phyloP scores from a whole-genome alignment of 495 filamentous ascomycete species.

The Alectoria sarmentosa region DNA sequence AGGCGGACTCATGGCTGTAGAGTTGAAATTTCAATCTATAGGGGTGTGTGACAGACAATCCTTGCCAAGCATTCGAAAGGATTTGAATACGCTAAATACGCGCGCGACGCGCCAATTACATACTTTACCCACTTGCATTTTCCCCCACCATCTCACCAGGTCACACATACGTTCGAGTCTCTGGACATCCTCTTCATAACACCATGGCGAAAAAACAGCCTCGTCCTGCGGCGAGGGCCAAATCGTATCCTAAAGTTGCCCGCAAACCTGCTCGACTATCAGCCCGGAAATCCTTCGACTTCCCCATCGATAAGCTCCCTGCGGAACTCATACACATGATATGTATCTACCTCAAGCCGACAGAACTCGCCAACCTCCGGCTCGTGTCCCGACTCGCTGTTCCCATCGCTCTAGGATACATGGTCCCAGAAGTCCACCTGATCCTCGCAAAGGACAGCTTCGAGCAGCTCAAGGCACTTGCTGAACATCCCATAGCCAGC shows the following conservation, averaged over 20 bases:
- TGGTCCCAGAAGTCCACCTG: conserved; percentile 3
- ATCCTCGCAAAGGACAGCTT: conserved; percentile 7
- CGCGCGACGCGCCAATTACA: too few relatives aligned
- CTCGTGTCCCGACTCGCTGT: background rate
- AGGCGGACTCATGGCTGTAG: too few relatives aligned
- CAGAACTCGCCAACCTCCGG: conserved; percentile 1
- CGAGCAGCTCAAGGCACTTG: conserved; percentile 1
- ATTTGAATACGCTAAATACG: too few relatives aligned
- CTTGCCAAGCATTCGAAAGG: too few relatives aligned
- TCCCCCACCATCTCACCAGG: too few relatives aligned
- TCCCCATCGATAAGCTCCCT: background rate
- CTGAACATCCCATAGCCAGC: conserved; percentile 2
- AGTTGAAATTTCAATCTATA: too few relatives aligned
- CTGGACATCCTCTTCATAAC: background rate
- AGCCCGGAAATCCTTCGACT: background rate
- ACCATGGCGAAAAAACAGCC: background rate
- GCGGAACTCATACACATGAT: conserved; percentile 4
- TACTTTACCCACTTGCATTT: too few relatives aligned
- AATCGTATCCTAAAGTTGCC: background rate
- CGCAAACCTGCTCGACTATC: background rate
- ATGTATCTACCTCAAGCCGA: conserved; percentile 3
- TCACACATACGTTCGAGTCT: background rate
- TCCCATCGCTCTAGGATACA: background rate
- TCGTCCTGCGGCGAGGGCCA: background rate
- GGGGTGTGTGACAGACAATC: too few relatives aligned